Evolutionary conservation across 1,284 basidiomycete species (phyloP).

Genomic region (Erythrobasidium hasegawianum): DNA sequence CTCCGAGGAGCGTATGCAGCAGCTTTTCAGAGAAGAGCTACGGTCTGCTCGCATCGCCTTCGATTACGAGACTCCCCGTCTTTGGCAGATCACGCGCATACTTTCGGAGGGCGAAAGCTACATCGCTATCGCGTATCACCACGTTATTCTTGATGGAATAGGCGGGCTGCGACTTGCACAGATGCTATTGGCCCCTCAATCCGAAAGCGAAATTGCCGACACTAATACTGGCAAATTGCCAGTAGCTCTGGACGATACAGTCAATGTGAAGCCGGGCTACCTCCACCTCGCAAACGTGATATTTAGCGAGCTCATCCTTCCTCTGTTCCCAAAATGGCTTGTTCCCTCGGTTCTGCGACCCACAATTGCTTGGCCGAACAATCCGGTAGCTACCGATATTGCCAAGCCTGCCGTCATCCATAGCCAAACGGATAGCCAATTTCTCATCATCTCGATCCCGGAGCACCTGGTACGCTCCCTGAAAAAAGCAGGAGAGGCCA

Average conservation of each 20-base stretch:
- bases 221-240: not conserved
- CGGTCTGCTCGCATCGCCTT: no score
- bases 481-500: no score
- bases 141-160: conserved; percentile 10
- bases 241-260: conserved; percentile 7
- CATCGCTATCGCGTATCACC: not conserved
- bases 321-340: conserved; percentile 5
- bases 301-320: not conserved
- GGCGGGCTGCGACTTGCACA: not conserved
- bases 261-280: conserved; percentile 10
- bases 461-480: no score
- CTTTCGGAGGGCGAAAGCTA: not conserved
- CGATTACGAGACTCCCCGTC: not conserved
- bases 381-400: not conserved
- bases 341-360: conserved; percentile 14
- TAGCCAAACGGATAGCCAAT: no score
- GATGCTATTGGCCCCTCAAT: not conserved
- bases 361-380: not conserved
- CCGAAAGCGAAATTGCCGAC: not conserved
- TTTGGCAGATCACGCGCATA: not conserved
- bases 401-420: no score
- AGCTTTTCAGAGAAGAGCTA: no score
- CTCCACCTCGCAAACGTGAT: conserved; percentile 2
- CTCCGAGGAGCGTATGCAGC: no score
- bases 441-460: no score